Conservation (phyloP, 805 yeast genomes). For the Millerozyma miso region DNA sequence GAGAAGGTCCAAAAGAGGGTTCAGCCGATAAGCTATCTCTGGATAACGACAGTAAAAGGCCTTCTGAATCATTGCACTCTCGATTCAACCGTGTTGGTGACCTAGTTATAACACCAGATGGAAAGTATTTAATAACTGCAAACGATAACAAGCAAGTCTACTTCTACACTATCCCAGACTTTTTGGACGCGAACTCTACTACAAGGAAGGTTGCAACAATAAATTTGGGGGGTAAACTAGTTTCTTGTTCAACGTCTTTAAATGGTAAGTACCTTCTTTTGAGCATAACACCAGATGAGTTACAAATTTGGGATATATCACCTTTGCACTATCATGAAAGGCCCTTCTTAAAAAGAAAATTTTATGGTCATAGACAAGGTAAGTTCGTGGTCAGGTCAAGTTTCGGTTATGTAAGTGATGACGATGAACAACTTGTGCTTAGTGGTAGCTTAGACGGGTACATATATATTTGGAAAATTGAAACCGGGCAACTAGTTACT, state of each 20-base stretch:
- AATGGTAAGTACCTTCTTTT: slow-evolving; percentile 54
- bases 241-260: slow-evolving; percentile 58
- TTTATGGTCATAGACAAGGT: slow-evolving; percentile 68
- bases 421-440: slow-evolving; percentile 61
- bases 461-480: slow-evolving; percentile 73
- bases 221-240: slow-evolving; percentile 53
- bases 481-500: slow-evolving; percentile 62
- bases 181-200: slow-evolving; percentile 26
- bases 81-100: slow-evolving; percentile 58
- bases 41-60: slow-evolving; percentile 1
- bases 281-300: slow-evolving; percentile 67
- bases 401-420: slow-evolving; percentile 55
- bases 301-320: slow-evolving; percentile 76
- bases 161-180: slow-evolving; percentile 50
- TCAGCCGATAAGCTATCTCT: slow-evolving; percentile 1
- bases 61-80: slow-evolving; percentile 10
- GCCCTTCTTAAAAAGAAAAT: slow-evolving; percentile 56
- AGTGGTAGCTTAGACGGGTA: slow-evolving; percentile 83
- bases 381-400: slow-evolving; percentile 70
- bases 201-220: slow-evolving; percentile 42
- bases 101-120: slow-evolving; percentile 62
- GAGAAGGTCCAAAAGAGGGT: background rate
- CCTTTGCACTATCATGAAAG: slow-evolving; percentile 18
- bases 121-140: slow-evolving; percentile 56
- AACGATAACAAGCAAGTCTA: slow-evolving; percentile 60